Evolutionary conservation across 768 basidiomycete species (phyloP), one percentile per base, ranked within the genome.

Genomic region (Suillus lakei): DNA sequence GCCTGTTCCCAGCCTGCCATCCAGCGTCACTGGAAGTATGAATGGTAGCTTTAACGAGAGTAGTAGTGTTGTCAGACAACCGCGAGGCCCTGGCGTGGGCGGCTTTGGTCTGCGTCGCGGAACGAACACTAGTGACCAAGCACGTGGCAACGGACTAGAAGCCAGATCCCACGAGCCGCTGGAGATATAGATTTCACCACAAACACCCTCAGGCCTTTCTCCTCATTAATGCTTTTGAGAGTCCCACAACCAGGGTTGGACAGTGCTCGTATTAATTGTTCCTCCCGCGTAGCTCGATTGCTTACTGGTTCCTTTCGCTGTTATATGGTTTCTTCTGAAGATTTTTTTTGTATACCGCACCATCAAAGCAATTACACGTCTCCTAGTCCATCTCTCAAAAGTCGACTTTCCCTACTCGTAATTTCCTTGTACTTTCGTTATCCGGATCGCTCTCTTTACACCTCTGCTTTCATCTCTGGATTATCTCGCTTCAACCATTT

Each of bases 111-210:
- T 82, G 70, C 84, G 93, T 68, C 69, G 84, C 69, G 74, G 75
- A 63, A 75, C 81, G 59, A 74, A 67, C 64, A n/a, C n/a, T n/a
- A 60, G 70, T 62, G 79, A 79, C n/a, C 83, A 83, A 73, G 74
- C 81, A 56, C 85, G 88, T 80, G 86, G 86, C 78, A 74, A 69
- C 41, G 91, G 89, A 77, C 86, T 95, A 71, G 93, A 95, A 75
- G 86, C 92, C 71, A 87, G 90, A 78, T 92, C 91, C 68, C 91
- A 93, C 81, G 91, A 95, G 82, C 91, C 91, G 46, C 78, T 94
- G 80, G 93, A 95, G 77, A 89, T 94, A 84, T 93, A 82, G 70
- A 78, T 58, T 50, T 44, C 34, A 28, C 53, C 44, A 43, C n/a
- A 26, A 39, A 58, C 72, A 38, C 28, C 36, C 16, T 9, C 9